These are phyloP conservation scores for Suillus cothurnatus DNA, from an alignment of 768 basidiomycete genomes.

Conservation along the genomic window DNA sequence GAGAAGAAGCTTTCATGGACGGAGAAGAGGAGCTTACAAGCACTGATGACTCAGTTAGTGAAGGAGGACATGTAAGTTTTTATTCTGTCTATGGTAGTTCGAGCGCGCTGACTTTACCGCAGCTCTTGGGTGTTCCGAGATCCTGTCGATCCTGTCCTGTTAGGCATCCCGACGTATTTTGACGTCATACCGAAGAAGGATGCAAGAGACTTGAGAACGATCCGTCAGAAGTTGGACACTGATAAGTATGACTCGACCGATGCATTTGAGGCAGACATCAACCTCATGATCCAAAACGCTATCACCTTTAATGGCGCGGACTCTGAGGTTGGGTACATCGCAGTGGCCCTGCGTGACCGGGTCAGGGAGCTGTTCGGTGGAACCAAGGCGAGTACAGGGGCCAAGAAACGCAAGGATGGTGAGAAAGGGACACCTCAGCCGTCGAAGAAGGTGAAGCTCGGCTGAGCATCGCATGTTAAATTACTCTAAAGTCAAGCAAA, in stretches of 20 bases:
- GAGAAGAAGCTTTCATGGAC: slow-evolving; percentile 73
- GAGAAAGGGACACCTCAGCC: slow-evolving; percentile 67
- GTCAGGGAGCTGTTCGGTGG: slow-evolving; percentile 56
- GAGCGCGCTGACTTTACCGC: neutral
- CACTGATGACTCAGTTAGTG: slow-evolving; percentile 65
- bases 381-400: slow-evolving; percentile 39
- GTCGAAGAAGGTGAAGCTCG: slow-evolving; percentile 66
- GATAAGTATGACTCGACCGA: slow-evolving; percentile 83
- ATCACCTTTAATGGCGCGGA: slow-evolving; percentile 84
- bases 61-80: slow-evolving; percentile 67
- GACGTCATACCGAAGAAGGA: slow-evolving; percentile 83
- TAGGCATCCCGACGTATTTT: slow-evolving; percentile 87
- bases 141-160: slow-evolving; percentile 83
- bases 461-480: slow-evolving; percentile 36
- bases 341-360: slow-evolving; percentile 51
- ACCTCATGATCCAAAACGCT: slow-evolving; percentile 88
- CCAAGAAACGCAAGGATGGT: slow-evolving; percentile 77
- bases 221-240: slow-evolving; percentile 75
- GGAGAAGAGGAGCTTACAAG: slow-evolving; percentile 80
- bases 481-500: slow-evolving; percentile 21
- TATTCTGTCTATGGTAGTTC: slow-evolving; percentile 5
- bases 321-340: slow-evolving; percentile 74
- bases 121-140: slow-evolving; percentile 81
- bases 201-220: slow-evolving; percentile 83
- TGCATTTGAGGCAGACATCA: slow-evolving; percentile 81